phyloP scores from a whole-genome alignment of 2,329 filamentous ascomycete species.

The Pestalotiopsis sp. region DNA sequence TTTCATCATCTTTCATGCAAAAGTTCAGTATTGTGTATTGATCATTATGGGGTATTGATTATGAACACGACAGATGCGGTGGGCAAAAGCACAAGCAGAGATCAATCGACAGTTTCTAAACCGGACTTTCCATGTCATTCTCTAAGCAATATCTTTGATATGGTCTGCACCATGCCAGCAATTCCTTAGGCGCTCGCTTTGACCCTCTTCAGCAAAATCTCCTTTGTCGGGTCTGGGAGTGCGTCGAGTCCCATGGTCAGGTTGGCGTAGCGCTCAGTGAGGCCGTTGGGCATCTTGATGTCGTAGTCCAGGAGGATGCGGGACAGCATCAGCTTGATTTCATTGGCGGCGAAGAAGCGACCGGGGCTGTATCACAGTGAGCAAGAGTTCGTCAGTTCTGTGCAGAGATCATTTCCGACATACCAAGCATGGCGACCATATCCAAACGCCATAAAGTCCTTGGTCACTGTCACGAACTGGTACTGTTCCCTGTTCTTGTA shows the following conservation, averaged over 20 bases:
- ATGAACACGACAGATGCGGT: background rate
- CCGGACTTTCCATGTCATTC: background rate
- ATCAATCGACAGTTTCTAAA: background rate
- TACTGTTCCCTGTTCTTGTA: conserved; percentile 36
- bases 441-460: conserved; percentile 39
- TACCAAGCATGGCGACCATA: conserved; percentile 41
- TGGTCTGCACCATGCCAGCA: background rate
- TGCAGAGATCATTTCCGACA: conserved; percentile 3
- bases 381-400: background rate
- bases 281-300: conserved; percentile 29
- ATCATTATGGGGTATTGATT: background rate
- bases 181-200: conserved; percentile 4
- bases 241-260: conserved; percentile 7
- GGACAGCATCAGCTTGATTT: conserved; percentile 46
- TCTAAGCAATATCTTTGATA: background rate
- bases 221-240: conserved; percentile 11
- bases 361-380: conserved; percentile 29
- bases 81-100: background rate
- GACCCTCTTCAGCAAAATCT: conserved; percentile 10
- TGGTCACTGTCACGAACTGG: conserved; percentile 43
- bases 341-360: conserved; percentile 45
- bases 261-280: conserved; percentile 12
- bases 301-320: conserved; percentile 43
- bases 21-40: background rate
- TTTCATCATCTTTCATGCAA: background rate